phyloP scores from a whole-genome alignment of 495 filamentous ascomycete genomes.

The Penicillium canescens region DNA sequence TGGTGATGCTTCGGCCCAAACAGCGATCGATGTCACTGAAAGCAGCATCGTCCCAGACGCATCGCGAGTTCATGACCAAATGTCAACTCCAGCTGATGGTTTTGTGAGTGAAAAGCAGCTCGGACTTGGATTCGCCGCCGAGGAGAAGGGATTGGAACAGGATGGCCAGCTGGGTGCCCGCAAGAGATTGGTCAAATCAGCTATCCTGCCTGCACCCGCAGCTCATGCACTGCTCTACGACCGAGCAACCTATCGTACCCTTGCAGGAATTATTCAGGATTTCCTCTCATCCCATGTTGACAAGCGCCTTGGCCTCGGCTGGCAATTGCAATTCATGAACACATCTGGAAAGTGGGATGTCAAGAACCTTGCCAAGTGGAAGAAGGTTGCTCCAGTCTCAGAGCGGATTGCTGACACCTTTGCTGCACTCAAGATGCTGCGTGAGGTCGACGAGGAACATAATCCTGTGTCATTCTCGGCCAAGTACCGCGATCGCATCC shows the following conservation, averaged over 20 bases:
- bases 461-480: slow-evolving; percentile 71
- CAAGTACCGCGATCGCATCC: slow-evolving; percentile 64
- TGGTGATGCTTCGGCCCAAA: slow-evolving; percentile 30
- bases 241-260: slow-evolving; percentile 68
- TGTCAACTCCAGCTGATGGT: slow-evolving; percentile 6
- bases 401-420: slow-evolving; percentile 73
- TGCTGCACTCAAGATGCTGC: slow-evolving; percentile 83
- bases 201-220: slow-evolving; percentile 74
- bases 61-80: slow-evolving; percentile 34
- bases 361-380: slow-evolving; percentile 94
- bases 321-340: slow-evolving; percentile 86
- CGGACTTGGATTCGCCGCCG: slow-evolving; percentile 19
- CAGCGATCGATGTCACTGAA: slow-evolving; percentile 40
- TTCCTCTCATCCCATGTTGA: slow-evolving; percentile 77
- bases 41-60: slow-evolving; percentile 48
- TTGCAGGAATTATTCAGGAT: slow-evolving; percentile 78
- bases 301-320: slow-evolving; percentile 74
- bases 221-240: slow-evolving; percentile 85
- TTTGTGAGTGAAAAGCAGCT: slow-evolving; percentile 28
- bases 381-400: slow-evolving; percentile 74
- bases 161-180: slow-evolving; percentile 6
- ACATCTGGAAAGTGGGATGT: slow-evolving; percentile 96
- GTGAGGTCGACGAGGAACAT: slow-evolving; percentile 83
- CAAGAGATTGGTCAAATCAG: slow-evolving; percentile 62
- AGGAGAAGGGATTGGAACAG: slow-evolving; percentile 21